phyloP scores from a whole-genome alignment of 805 yeast species.

The Lipomyces sp. region DNA sequence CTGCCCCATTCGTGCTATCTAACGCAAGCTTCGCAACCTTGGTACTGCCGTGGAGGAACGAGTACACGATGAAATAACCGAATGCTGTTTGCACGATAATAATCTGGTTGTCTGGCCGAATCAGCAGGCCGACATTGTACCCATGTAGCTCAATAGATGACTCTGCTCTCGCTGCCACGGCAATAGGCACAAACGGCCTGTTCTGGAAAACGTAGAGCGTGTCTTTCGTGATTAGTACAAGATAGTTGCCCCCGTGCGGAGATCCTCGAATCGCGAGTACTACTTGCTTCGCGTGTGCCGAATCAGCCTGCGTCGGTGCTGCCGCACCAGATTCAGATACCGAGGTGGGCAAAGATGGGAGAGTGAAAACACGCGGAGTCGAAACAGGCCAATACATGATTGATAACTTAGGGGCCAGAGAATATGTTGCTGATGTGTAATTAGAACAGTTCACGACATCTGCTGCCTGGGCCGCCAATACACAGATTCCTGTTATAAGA shows the following conservation, averaged over 20 bases:
- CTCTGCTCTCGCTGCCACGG: slow-evolving; percentile 46
- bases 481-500: too few species aligned
- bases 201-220: slow-evolving; percentile 43
- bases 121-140: slow-evolving; percentile 41
- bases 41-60: slow-evolving; percentile 12
- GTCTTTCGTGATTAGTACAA: slow-evolving; percentile 40
- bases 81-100: slow-evolving; percentile 33
- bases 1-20: slow-evolving; percentile 10
- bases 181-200: slow-evolving; percentile 47
- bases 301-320: too few species aligned
- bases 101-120: slow-evolving; percentile 47
- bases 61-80: slow-evolving; percentile 28
- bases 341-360: slow-evolving; percentile 28
- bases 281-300: too few species aligned
- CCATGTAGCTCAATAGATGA: slow-evolving; percentile 50
- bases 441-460: too few species aligned
- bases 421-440: too few species aligned
- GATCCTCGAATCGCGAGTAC: too few species aligned
- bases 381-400: slow-evolving; percentile 39
- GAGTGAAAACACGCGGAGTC: slow-evolving; percentile 33
- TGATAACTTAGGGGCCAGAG: background rate
- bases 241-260: slow-evolving; percentile 36
- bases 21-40: slow-evolving; percentile 15
- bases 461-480: too few species aligned
- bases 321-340: too few species aligned